Base-by-base conservation (phyloP, 75 land plant species). In the Pinus albicaulis region DNA sequence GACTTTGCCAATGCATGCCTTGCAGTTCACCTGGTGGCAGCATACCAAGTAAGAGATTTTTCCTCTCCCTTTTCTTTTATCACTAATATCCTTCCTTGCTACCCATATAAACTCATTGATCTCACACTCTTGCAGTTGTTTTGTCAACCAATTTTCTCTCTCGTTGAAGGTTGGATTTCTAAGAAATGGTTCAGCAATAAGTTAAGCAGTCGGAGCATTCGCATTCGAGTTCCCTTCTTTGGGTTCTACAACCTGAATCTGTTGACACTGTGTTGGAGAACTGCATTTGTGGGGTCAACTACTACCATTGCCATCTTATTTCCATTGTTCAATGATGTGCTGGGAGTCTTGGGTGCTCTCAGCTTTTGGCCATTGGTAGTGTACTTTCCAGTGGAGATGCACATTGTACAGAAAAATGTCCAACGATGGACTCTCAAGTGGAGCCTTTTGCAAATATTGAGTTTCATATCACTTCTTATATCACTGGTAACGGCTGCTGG, bases 281-380 rank as follows among this genome's bases (percentile, higher is more conserved):
- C 77, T 8, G n/a, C 61, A 14, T 86, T 74, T 63, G 87, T 86
- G 76, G 16, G 82, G n/a, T 79, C 83, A 26, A 83, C 87, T 24
- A 83, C 82, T 1, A 28, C 77, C 5, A 34, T 83, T 24, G 63
- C 87, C 26, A 78, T 86, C 71, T 28, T 83, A n/a, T 58, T 86
- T 38, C 87, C 87, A 4, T 82, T 76, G 24, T 86, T 86, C 73
- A 86, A 86, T 61, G 74, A 75, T 23, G 77, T 86, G 10, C 52
- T 86, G 38, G 87, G 87, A 38, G 48, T 86, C 17, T 13, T 86
- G 25, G 87, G 87, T 17, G 87, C 87, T 19, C 7, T 80, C 22
- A 76, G 73, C 26, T 86, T 86, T 75, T 86, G 85, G 86, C 87
- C 87, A 19, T 72, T 86, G 26, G 83, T 79, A 1, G 86, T 86